A percentile compares a stretch with the other conserved stretches of the same genome.
Evolutionary conservation across 2,329 filamentous ascomycete genomes (phyloP).

Genomic region (Sarocladiaceae sp.): DNA sequence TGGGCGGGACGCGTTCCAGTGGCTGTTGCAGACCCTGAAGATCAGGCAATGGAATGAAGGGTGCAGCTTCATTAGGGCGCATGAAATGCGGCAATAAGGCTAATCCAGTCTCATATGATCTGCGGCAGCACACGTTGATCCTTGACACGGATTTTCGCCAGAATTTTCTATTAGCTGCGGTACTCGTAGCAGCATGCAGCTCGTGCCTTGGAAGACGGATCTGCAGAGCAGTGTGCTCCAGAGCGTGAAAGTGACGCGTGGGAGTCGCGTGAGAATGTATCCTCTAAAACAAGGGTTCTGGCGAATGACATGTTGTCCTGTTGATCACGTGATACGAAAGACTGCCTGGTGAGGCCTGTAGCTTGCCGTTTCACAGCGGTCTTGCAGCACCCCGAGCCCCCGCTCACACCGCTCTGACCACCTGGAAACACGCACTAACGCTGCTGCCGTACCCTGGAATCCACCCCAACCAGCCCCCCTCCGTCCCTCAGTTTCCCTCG

Average conservation of each 20-base stretch:
- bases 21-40: background rate
- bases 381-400: too few species aligned
- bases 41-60: background rate
- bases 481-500: conserved; percentile 1
- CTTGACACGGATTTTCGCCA: background rate
- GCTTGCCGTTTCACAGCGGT: too few species aligned
- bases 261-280: background rate
- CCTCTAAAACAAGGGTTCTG: background rate
- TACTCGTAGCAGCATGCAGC: too few species aligned
- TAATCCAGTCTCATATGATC: background rate
- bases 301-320: background rate
- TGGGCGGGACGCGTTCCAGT: background rate
- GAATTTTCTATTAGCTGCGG: background rate
- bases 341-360: too few species aligned
- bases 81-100: background rate
- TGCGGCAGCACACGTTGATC: background rate
- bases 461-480: background rate
- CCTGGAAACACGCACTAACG: conserved; percentile 2
- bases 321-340: background rate
- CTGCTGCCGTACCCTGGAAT: background rate
- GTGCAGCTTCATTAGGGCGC: background rate
- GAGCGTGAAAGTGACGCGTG: conserved; percentile 4
- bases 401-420: conserved; percentile 2
- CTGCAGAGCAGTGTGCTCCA: too few species aligned
- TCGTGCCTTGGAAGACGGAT: background rate